These are phyloP conservation scores for Amphirosellinia nigrospora DNA, from an alignment of 495 filamentous ascomycete genomes.

Conservation along the genomic window DNA sequence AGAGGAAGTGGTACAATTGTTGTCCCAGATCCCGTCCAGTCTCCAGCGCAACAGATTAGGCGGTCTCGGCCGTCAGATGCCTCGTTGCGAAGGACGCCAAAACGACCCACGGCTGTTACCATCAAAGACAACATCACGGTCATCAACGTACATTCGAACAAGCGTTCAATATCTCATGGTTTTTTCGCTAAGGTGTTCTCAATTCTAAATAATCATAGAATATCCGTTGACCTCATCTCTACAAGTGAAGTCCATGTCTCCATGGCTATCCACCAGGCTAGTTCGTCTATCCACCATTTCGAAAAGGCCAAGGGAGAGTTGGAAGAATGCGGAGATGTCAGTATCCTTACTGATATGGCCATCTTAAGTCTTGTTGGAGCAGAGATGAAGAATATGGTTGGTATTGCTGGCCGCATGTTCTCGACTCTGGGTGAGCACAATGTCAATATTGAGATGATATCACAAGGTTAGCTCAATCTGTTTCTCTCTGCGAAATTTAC, in stretches of 20 bases:
- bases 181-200: constrained; percentile 92
- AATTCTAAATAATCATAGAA: constrained; percentile 76
- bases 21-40: constrained; percentile 60
- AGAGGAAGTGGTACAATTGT: constrained; percentile 87
- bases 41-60: constrained; percentile 52
- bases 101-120: constrained; percentile 89
- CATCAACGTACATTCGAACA: constrained; percentile 94
- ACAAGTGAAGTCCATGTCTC: constrained; percentile 95
- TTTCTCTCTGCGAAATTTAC: neutral
- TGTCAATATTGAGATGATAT: constrained; percentile 98
- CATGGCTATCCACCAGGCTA: constrained; percentile 85
- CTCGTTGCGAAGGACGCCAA: constrained; percentile 56
- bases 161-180: constrained; percentile 80
- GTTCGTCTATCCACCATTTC: constrained; percentile 67
- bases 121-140: constrained; percentile 93
- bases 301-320: constrained; percentile 73
- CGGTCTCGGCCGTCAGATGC: constrained; percentile 51
- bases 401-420: constrained; percentile 89
- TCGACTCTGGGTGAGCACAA: constrained; percentile 84
- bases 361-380: constrained; percentile 91
- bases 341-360: constrained; percentile 84
- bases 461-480: constrained; percentile 70
- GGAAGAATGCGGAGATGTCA: constrained; percentile 78
- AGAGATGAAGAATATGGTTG: constrained; percentile 94
- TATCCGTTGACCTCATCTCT: constrained; percentile 92